Percentiles rank a stretch among this genome's conserved stretches.
Evolutionary conservation across 371 early-diverging fungal genomes (phyloP).

Genomic region (Rhizomucor pusillus): DNA sequence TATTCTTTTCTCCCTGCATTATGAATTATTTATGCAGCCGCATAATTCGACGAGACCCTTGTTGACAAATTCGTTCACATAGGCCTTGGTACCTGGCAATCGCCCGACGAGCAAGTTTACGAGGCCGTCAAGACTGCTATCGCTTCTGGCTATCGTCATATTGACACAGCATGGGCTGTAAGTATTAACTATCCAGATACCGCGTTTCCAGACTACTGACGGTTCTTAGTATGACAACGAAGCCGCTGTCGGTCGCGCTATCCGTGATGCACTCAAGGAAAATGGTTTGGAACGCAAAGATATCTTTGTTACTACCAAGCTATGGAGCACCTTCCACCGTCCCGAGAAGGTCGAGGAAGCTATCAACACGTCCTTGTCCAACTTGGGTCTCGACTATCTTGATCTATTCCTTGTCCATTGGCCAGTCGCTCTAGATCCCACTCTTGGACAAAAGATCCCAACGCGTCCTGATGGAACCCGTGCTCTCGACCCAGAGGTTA

Average conservation of each 20-base stretch:
- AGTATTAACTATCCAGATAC: constrained; percentile 1
- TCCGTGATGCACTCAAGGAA: constrained; percentile 52
- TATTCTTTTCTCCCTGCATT: too few species aligned
- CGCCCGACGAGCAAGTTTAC: constrained; percentile 32
- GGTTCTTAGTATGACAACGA: constrained; percentile 64
- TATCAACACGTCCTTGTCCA: constrained; percentile 47
- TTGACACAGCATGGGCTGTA: constrained; percentile 57
- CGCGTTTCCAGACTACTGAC: not conserved
- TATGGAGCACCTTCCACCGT: constrained; percentile 62
- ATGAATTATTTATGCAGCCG: too few species aligned
- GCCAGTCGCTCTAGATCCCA: constrained; percentile 43
- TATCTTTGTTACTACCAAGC: constrained; percentile 89
- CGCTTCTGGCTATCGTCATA: constrained; percentile 44
- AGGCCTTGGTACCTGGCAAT: constrained; percentile 53
- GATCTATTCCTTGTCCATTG: constrained; percentile 67
- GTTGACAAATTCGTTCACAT: not conserved
- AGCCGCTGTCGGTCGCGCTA: constrained; percentile 62
- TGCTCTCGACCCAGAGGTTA: constrained; percentile 27
- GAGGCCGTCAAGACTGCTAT: constrained; percentile 40
- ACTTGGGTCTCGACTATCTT: constrained; percentile 61
- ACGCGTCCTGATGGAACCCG: constrained; percentile 35
- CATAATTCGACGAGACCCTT: too few species aligned
- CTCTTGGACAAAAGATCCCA: constrained; percentile 26
- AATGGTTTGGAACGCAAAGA: constrained; percentile 57
- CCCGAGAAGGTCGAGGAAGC: constrained; percentile 47